Evolutionary conservation across 352 stramenopile genomes (phyloP).

Genomic region (Globisporangium sylvaticum): DNA sequence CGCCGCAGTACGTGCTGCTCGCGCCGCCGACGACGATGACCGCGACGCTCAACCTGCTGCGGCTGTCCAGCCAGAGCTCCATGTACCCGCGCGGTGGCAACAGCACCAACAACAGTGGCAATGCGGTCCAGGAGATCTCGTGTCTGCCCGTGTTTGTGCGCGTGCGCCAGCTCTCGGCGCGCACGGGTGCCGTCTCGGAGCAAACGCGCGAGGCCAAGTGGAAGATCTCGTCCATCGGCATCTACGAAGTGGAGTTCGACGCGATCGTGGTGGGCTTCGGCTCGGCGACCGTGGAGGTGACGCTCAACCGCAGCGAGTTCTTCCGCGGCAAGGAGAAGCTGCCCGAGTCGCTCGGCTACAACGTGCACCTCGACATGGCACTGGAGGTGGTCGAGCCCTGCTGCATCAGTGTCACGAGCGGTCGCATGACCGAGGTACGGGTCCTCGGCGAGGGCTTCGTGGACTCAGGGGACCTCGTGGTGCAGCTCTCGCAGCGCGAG

Average conservation of each 20-base stretch:
- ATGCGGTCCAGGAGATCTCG: conserved; percentile 35
- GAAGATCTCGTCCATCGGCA: conserved; percentile 45
- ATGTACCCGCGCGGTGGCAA: not conserved
- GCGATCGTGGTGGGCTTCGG: conserved; percentile 54
- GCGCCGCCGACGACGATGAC: conserved; percentile 34
- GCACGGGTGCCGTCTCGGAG: conserved; percentile 46
- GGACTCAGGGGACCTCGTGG: conserved; percentile 59
- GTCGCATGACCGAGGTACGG: conserved; percentile 47
- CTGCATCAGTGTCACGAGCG: conserved; percentile 55
- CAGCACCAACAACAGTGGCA: not conserved
- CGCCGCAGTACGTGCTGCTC: conserved; percentile 60
- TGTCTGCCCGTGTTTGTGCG: conserved; percentile 51
- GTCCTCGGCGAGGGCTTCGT: conserved; percentile 55
- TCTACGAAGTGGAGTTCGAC: conserved; percentile 63
- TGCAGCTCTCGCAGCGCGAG: conserved; percentile 40
- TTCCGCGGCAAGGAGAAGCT: conserved; percentile 39
- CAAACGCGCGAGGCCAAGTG: conserved; percentile 47
- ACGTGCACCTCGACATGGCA: conserved; percentile 42
- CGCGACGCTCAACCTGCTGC: conserved; percentile 53
- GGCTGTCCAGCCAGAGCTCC: conserved; percentile 25
- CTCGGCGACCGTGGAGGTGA: conserved; percentile 39
- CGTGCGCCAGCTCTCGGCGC: conserved; percentile 45
- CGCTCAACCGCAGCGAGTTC: conserved; percentile 48
- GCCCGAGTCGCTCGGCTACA: conserved; percentile 40
- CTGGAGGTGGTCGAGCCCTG: conserved; percentile 45